Conservation (phyloP, 2,329 filamentous ascomycete species). For the Pseudopithomyces chartarum region DNA sequence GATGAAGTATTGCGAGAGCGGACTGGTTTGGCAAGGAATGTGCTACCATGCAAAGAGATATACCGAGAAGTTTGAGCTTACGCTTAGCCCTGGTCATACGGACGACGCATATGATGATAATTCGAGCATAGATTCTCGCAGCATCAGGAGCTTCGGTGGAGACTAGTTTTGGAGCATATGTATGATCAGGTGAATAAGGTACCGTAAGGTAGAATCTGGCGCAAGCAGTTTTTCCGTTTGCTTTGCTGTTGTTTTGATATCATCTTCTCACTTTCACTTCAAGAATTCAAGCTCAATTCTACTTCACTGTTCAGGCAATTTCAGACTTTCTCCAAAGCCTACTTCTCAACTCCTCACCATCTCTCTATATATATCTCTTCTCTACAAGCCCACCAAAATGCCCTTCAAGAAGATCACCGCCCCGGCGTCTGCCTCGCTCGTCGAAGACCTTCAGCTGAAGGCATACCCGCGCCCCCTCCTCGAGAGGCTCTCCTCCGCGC, state of each 20-base stretch:
- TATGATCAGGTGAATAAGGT: background rate
- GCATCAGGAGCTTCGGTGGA: background rate
- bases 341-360: background rate
- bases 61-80: conserved; percentile 8
- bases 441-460: background rate
- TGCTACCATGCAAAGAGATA: conserved; percentile 3
- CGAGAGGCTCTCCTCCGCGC: background rate
- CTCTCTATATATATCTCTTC: background rate
- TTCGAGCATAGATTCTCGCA: conserved; percentile 3
- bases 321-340: background rate
- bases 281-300: background rate
- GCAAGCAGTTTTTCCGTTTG: background rate
- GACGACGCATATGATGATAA: conserved; percentile 8
- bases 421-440: background rate
- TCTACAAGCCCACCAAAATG: background rate
- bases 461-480: background rate
- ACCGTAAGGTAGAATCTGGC: background rate
- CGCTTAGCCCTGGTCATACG: background rate
- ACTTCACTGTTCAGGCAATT: background rate
- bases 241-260: background rate
- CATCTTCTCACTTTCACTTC: background rate
- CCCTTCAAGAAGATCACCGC: background rate
- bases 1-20: conserved; percentile 1
- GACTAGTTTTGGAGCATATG: background rate
- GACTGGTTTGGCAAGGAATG: conserved; percentile 6